A percentile compares a stretch with the other conserved stretches of the same genome.
Evolutionary conservation across 2,329 filamentous ascomycete species (phyloP).

Genomic region (Penicillium oxalicum): DNA sequence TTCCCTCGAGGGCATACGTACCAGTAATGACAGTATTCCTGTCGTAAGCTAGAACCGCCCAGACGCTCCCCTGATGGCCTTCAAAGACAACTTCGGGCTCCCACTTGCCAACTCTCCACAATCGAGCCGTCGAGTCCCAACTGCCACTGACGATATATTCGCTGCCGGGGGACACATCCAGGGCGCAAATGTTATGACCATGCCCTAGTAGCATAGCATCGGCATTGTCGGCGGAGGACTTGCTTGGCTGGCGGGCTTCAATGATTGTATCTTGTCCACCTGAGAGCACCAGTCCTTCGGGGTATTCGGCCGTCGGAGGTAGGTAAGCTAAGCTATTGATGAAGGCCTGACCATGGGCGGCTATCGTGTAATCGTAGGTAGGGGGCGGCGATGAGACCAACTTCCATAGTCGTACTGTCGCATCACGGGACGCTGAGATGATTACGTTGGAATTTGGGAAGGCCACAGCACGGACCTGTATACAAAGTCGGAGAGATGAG

Average conservation of each 20-base stretch:
- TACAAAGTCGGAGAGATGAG: slow-evolving; percentile 52
- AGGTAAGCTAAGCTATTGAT: slow-evolving; percentile 80
- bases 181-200: slow-evolving; percentile 75
- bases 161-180: slow-evolving; percentile 70
- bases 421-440: slow-evolving; percentile 84
- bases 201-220: slow-evolving; percentile 84
- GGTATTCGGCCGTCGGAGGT: slow-evolving; percentile 60
- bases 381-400: slow-evolving; percentile 60
- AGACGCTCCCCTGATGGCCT: slow-evolving; percentile 77
- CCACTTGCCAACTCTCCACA: slow-evolving; percentile 86
- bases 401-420: slow-evolving; percentile 82
- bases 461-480: slow-evolving; percentile 75
- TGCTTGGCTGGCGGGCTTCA: slow-evolving; percentile 71
- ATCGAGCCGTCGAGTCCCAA: slow-evolving; percentile 82
- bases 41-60: slow-evolving; percentile 84
- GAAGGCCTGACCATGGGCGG: slow-evolving; percentile 74
- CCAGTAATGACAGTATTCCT: slow-evolving; percentile 71
- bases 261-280: slow-evolving; percentile 90
- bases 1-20: slow-evolving; percentile 21
- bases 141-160: slow-evolving; percentile 79
- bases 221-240: slow-evolving; percentile 65
- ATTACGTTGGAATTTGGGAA: slow-evolving; percentile 69
- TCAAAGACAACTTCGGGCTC: slow-evolving; percentile 65
- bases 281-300: slow-evolving; percentile 77
- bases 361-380: slow-evolving; percentile 68